Percentiles rank a stretch among this genome's conserved stretches.
Conservation (phyloP, 2,329 filamentous ascomycete species). For the Ophiostoma pallidulum region DNA sequence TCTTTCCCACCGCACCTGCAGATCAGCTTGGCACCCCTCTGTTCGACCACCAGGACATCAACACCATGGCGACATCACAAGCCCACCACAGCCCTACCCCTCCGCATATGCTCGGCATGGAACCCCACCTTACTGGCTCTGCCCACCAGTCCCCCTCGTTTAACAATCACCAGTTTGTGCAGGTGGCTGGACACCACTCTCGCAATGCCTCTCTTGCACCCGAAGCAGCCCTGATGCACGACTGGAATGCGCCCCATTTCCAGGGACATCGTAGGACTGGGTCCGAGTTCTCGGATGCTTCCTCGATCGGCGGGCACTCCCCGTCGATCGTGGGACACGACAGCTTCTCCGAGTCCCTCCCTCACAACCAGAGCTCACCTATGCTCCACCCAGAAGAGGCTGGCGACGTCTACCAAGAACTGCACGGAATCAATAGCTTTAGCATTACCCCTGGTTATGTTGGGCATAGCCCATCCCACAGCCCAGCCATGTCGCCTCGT, state of each 20-base stretch:
- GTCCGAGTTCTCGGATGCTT: constrained; percentile 90
- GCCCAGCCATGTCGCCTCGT: constrained; percentile 55
- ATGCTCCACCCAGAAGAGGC: constrained; percentile 66
- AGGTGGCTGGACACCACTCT: constrained; percentile 39
- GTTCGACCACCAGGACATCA: constrained; percentile 44
- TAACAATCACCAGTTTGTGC: constrained; percentile 46
- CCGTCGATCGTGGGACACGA: constrained; percentile 73
- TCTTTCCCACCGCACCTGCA: constrained; percentile 49
- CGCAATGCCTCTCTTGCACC: constrained; percentile 48
- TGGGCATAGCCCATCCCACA: constrained; percentile 72
- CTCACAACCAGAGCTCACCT: constrained; percentile 62
- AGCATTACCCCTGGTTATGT: constrained; percentile 59
- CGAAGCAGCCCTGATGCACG: constrained; percentile 48
- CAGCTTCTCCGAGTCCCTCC: constrained; percentile 69
- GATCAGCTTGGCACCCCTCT: constrained; percentile 54
- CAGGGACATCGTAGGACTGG: constrained; percentile 74
- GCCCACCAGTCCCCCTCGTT: constrained; percentile 49
- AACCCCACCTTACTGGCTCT: constrained; percentile 29
- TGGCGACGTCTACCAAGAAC: constrained; percentile 60
- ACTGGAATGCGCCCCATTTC: constrained; percentile 52
- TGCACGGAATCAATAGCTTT: constrained; percentile 69
- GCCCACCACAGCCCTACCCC: constrained; percentile 48
- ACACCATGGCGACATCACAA: constrained; percentile 46
- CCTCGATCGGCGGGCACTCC: constrained; percentile 66
- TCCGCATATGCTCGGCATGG: constrained; percentile 42